Evolutionary conservation across 352 stramenopile species (phyloP).

Genomic region (Plasmopara viticola): DNA sequence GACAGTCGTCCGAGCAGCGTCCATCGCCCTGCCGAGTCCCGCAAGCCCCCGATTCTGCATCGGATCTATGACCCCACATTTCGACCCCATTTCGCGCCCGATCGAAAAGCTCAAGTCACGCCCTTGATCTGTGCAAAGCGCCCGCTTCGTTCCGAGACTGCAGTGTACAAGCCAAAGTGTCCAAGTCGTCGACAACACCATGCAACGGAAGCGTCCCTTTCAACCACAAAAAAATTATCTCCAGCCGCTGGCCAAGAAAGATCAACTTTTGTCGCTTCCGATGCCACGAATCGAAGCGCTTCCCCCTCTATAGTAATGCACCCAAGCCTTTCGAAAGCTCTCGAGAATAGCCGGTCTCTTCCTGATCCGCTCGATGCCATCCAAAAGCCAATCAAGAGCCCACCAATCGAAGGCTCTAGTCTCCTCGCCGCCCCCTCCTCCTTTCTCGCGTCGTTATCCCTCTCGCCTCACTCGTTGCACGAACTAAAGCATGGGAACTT

Average conservation of each 20-base stretch:
- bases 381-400: constrained; percentile 12
- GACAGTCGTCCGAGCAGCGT: background rate
- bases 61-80: background rate
- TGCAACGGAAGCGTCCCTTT: constrained; percentile 28
- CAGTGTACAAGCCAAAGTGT: constrained; percentile 39
- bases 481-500: constrained; percentile 81
- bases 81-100: background rate
- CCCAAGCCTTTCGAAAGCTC: constrained; percentile 48
- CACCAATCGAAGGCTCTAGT: constrained; percentile 14
- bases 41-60: background rate
- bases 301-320: constrained; percentile 35
- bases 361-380: constrained; percentile 22
- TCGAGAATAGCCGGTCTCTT: constrained; percentile 48
- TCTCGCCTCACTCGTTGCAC: constrained; percentile 62
- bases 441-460: constrained; percentile 72
- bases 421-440: constrained; percentile 20
- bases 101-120: background rate
- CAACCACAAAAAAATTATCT: too few species aligned
- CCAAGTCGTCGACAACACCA: constrained; percentile 7
- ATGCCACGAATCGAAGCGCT: background rate
- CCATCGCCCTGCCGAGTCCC: background rate
- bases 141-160: constrained; percentile 1
- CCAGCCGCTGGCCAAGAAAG: constrained; percentile 22
- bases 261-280: constrained; percentile 12
- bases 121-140: constrained; percentile 3